phyloP scores from a whole-genome alignment of 192 early-diverging fungal genomes.

The Backusella sp. region DNA sequence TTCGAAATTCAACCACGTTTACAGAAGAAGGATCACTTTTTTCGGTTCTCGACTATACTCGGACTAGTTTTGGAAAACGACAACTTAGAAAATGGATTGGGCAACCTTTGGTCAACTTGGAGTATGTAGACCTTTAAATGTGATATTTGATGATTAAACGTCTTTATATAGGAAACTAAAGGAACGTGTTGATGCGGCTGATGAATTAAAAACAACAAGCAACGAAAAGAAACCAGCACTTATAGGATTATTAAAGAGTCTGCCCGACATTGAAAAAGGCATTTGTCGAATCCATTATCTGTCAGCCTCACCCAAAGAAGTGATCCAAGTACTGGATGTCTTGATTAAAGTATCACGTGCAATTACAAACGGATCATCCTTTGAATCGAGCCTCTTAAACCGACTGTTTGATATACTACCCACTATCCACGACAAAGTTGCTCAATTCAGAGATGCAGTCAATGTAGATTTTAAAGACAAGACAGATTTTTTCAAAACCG shows the following conservation, averaged over 20 bases:
- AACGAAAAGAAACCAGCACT: constrained; percentile 37
- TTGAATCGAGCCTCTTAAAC: constrained; percentile 36
- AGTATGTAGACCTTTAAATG: constrained; percentile 16
- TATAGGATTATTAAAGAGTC: constrained; percentile 39
- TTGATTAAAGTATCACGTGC: constrained; percentile 40
- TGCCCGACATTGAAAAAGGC: constrained; percentile 67
- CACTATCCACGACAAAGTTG: constrained; percentile 13
- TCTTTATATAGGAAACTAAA: constrained; percentile 35
- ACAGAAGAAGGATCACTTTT: constrained; percentile 50
- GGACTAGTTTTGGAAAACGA: constrained; percentile 62
- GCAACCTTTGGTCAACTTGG: constrained; percentile 57
- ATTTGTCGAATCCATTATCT: constrained; percentile 63
- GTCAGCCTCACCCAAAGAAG: constrained; percentile 61
- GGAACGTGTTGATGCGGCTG: constrained; percentile 58
- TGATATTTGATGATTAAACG: neutral
- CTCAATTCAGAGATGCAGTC: neutral
- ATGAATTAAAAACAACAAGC: constrained; percentile 47
- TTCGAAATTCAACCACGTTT: constrained; percentile 48
- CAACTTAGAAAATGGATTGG: constrained; percentile 69
- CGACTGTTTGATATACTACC: constrained; percentile 40
- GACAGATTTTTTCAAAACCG: constrained; percentile 55
- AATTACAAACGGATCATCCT: constrained; percentile 15
- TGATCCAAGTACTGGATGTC: constrained; percentile 48
- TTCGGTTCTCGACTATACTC: constrained; percentile 64
- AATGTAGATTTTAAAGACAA: constrained; percentile 33